Percentiles rank a stretch among this genome's conserved stretches.
Evolutionary conservation across 2,329 filamentous ascomycete species (phyloP).

Genomic region (Fusarium illudens): DNA sequence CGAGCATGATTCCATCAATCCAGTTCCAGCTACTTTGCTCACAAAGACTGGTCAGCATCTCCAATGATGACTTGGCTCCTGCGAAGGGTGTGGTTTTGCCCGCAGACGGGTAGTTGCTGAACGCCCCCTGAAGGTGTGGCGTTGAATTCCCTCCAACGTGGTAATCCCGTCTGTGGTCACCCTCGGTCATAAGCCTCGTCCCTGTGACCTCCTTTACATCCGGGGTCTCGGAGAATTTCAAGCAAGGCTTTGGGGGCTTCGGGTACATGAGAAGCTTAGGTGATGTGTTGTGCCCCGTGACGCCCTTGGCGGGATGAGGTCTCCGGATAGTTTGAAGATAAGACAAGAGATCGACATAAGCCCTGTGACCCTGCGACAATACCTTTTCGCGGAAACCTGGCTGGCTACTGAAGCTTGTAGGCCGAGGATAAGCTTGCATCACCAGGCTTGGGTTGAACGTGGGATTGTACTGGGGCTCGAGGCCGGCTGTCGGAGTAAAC

Average conservation of each 20-base stretch:
- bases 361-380: constrained; percentile 73
- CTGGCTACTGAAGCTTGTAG: constrained; percentile 24
- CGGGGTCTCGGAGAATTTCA: constrained; percentile 19
- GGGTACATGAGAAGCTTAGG: constrained; percentile 65
- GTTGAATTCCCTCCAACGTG: constrained; percentile 13
- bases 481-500: constrained; percentile 15
- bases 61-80: constrained; percentile 71
- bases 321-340: constrained; percentile 70
- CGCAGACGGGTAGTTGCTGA: constrained; percentile 22
- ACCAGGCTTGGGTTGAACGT: constrained; percentile 7
- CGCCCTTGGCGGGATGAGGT: constrained; percentile 50
- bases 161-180: constrained; percentile 19
- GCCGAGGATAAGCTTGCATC: constrained; percentile 11
- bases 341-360: constrained; percentile 75
- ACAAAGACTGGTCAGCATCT: constrained; percentile 77
- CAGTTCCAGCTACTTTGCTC: constrained; percentile 85
- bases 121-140: constrained; percentile 19
- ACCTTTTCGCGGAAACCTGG: constrained; percentile 71
- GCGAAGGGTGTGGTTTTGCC: constrained; percentile 52
- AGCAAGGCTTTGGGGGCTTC: constrained; percentile 55
- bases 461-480: constrained; percentile 15
- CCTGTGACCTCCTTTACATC: constrained; percentile 4
- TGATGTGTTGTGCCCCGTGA: constrained; percentile 49
- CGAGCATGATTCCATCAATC: constrained; percentile 91
- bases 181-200: constrained; percentile 16